Evolutionary conservation across 768 basidiomycete species (phyloP).

Genomic region (Kwoniella dendrophila): DNA sequence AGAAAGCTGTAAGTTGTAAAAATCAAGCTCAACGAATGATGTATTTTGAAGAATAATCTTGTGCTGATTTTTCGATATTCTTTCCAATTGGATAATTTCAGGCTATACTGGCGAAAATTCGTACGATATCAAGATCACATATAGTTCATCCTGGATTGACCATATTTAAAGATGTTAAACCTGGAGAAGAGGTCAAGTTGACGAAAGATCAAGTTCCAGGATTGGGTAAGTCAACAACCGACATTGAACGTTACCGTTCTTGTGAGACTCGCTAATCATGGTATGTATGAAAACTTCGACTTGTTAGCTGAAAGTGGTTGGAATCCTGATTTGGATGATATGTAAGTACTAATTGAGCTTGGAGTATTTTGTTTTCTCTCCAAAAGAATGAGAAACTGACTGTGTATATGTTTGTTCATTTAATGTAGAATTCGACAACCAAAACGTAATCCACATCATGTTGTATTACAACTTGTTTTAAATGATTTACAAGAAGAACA

Average conservation of each 20-base stretch:
- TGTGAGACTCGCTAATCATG: no score
- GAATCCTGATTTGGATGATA: constrained; percentile 77
- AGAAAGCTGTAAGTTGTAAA: constrained; percentile 66
- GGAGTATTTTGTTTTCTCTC: background rate
- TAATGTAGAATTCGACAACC: constrained; percentile 56
- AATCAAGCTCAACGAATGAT: background rate
- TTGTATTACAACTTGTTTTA: constrained; percentile 76
- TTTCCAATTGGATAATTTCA: constrained; percentile 16
- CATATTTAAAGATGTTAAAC: constrained; percentile 68
- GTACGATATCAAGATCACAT: constrained; percentile 82
- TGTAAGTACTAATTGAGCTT: constrained; percentile 60
- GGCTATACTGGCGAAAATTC: constrained; percentile 84
- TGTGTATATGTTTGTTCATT: background rate
- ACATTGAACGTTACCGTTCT: no score
- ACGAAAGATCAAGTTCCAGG: constrained; percentile 85
- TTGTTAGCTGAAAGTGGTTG: constrained; percentile 89
- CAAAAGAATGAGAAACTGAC: no score
- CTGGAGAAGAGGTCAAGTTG: constrained; percentile 57
- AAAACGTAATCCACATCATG: constrained; percentile 61
- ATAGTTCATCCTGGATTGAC: constrained; percentile 77
- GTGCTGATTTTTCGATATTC: background rate
- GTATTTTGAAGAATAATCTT: no score
- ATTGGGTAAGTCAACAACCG: constrained; percentile 70
- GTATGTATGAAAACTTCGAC: no score
- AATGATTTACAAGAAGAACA: constrained; percentile 76